These are phyloP conservation scores for Borovskyia barvae DNA, from an alignment of 208 protist species.

Conservation along the genomic window DNA sequence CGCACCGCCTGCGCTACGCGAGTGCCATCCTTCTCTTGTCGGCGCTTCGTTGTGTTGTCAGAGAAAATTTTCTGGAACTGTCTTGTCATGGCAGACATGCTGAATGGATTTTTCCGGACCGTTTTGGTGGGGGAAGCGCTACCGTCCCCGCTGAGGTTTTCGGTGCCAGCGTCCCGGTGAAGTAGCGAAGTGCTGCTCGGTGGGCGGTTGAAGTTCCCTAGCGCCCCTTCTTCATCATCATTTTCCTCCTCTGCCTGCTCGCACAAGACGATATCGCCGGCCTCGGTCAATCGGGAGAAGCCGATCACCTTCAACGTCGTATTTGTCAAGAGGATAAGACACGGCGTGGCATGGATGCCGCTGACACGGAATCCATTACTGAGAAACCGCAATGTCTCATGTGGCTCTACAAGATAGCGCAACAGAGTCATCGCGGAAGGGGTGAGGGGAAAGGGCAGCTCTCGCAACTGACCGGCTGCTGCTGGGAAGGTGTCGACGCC, in stretches of 20 bases:
- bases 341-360: constrained; percentile 82
- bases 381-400: constrained; percentile 79
- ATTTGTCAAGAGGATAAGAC: constrained; percentile 80
- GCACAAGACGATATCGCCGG: constrained; percentile 85
- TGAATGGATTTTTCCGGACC: constrained; percentile 23
- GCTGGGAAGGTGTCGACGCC: constrained; percentile 13
- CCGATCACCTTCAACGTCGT: constrained; percentile 61
- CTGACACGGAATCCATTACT: constrained; percentile 87
- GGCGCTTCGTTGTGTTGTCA: constrained; percentile 36
- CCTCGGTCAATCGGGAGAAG: constrained; percentile 70
- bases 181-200: not conserved
- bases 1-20: constrained; percentile 78
- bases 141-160: not conserved
- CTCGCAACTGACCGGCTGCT: constrained; percentile 56
- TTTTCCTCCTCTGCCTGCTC: constrained; percentile 30
- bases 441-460: constrained; percentile 40
- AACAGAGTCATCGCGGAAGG: constrained; percentile 71
- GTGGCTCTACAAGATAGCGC: constrained; percentile 63
- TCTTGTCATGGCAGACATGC: constrained; percentile 51
- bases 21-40: constrained; percentile 67
- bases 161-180: not conserved
- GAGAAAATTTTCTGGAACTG: constrained; percentile 72
- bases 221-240: constrained; percentile 4
- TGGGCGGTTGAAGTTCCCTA: constrained; percentile 1
- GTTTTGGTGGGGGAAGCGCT: constrained; percentile 1